A percentile compares a stretch with the other conserved stretches of the same genome.
Evolutionary conservation across 2,329 filamentous ascomycete species (phyloP).

Genomic region (Ophiocordyceps camponoti-leonardi): DNA sequence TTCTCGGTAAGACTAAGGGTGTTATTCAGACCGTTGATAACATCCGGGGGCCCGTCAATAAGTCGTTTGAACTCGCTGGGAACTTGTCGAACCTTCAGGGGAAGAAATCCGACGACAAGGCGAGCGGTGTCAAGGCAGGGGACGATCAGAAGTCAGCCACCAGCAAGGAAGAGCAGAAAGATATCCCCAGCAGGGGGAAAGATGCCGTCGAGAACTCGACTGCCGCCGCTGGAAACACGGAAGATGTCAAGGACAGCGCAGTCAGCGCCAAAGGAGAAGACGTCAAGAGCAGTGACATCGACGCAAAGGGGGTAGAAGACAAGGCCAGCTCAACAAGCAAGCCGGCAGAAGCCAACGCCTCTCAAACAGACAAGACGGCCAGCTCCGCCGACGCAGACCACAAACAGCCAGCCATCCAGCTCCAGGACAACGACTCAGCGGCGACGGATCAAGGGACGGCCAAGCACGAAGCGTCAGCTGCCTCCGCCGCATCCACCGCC

Average conservation of each 20-base stretch:
- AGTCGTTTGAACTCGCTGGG: constrained; percentile 1
- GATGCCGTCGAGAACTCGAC: too few relatives aligned
- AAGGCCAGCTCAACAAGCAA: background rate
- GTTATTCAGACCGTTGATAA: constrained; percentile 6
- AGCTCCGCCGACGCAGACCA: background rate
- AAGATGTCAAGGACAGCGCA: too few relatives aligned
- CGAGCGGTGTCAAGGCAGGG: background rate
- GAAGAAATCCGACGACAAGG: background rate
- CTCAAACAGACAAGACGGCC: background rate
- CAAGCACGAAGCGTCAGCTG: background rate
- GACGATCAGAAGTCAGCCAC: background rate
- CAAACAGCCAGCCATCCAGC: background rate
- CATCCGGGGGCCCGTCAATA: constrained; percentile 7
- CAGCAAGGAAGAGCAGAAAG: background rate
- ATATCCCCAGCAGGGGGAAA: too few relatives aligned
- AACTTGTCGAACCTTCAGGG: background rate
- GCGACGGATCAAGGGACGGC: background rate
- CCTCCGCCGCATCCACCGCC: background rate
- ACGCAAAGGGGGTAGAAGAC: background rate
- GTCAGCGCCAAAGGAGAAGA: too few relatives aligned
- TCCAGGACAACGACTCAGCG: constrained; percentile 1
- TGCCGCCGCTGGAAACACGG: too few relatives aligned
- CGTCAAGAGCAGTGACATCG: too few relatives aligned
- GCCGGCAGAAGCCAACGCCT: background rate
- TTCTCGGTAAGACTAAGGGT: constrained; percentile 12